phyloP scores from a whole-genome alignment of 257 asterid genomes.

The Solanum lignicaule region DNA sequence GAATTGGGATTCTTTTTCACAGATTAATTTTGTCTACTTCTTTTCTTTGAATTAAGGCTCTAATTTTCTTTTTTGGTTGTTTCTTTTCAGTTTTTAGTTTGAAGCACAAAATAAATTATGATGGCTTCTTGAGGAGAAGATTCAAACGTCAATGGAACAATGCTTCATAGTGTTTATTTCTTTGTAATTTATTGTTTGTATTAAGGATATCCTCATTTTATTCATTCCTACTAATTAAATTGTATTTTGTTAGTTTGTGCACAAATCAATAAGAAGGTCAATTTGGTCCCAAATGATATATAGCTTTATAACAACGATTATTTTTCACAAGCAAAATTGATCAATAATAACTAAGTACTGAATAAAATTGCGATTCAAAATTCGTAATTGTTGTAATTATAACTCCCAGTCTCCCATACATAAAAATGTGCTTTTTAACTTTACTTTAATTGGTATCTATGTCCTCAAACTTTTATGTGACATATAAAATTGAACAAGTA shows the following conservation, averaged over 20 bases:
- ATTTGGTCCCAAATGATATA: neutral
- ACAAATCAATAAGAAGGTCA: neutral
- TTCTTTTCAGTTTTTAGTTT: neutral
- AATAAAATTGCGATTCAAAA: too few relatives aligned
- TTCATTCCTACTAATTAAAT: neutral
- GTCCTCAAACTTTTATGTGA: neutral
- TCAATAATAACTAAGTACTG: too few relatives aligned
- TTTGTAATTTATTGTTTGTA: neutral
- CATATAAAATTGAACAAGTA: too few relatives aligned
- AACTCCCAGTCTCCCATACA: too few relatives aligned
- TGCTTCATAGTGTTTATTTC: neutral
- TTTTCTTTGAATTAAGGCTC: neutral
- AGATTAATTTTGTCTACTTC: neutral
- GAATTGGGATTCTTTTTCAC: neutral
- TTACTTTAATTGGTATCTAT: too few relatives aligned
- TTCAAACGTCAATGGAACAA: neutral
- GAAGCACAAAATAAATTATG: neutral
- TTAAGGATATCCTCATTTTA: neutral
- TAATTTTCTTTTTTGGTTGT: neutral
- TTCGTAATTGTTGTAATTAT: neutral
- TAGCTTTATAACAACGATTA: neutral
- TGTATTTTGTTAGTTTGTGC: neutral
- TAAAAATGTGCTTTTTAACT: too few relatives aligned
- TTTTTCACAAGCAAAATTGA: neutral
- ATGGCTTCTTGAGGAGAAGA: neutral